Evolutionary conservation across 768 basidiomycete genomes (phyloP).

Genomic region (Ramaria rubella): DNA sequence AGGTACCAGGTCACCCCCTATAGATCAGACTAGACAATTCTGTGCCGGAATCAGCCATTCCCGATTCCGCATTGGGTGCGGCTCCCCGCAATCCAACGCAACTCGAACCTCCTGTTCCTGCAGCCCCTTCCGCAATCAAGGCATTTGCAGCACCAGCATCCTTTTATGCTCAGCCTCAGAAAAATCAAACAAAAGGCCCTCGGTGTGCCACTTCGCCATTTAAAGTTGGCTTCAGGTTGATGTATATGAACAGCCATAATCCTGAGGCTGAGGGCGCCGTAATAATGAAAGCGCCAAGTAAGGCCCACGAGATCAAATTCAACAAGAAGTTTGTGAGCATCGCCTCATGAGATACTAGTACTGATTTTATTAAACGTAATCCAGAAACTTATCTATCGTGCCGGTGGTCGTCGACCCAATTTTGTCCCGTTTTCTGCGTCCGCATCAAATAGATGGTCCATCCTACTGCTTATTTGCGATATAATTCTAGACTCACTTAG

Average conservation of each 20-base stretch:
- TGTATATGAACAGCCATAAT: slow-evolving; percentile 52
- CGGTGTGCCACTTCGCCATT: slow-evolving; percentile 37
- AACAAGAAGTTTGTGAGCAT: slow-evolving; percentile 56
- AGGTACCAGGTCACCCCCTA: not conserved
- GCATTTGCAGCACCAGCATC: slow-evolving; percentile 49
- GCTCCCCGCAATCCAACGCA: not conserved
- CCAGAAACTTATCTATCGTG: slow-evolving; percentile 56
- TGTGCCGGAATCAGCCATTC: not conserved
- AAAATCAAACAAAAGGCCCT: slow-evolving; percentile 26
- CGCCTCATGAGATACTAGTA: too few relatives aligned
- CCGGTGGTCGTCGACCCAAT: slow-evolving; percentile 89
- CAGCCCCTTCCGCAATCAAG: slow-evolving; percentile 8
- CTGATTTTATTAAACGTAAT: slow-evolving; percentile 7
- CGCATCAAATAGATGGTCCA: slow-evolving; percentile 84
- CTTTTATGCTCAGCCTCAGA: slow-evolving; percentile 48
- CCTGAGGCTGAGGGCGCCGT: slow-evolving; percentile 70
- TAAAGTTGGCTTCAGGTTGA: not conserved
- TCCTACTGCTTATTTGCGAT: too few relatives aligned
- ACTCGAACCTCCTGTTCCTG: not conserved
- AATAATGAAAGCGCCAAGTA: slow-evolving; percentile 75
- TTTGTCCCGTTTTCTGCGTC: slow-evolving; percentile 66
- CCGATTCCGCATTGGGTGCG: not conserved
- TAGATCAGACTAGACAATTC: not conserved
- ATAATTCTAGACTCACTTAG: too few relatives aligned
- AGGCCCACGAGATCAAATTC: slow-evolving; percentile 55